A percentile compares a stretch with the other conserved stretches of the same genome.
Conservation (phyloP, 345 rosid genomes). For the Physaria fendleri region DNA sequence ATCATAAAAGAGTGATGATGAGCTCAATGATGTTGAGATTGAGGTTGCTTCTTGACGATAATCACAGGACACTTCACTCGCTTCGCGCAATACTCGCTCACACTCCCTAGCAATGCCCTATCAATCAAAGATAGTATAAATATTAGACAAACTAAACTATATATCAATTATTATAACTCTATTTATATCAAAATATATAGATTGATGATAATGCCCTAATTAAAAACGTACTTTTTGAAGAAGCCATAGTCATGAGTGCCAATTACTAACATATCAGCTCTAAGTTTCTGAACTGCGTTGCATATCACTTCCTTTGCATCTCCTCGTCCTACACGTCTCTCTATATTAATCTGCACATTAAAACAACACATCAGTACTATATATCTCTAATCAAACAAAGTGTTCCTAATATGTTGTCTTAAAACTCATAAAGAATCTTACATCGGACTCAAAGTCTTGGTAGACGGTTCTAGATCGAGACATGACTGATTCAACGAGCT, state of each 20-base stretch:
- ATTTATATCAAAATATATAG: neutral
- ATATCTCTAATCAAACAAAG: neutral
- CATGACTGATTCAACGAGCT: conserved; percentile 63
- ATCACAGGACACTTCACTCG: conserved; percentile 73
- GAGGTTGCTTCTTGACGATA: conserved; percentile 53
- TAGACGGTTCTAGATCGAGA: conserved; percentile 60
- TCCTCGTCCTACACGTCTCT: conserved; percentile 61
- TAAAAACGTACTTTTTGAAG: conserved; percentile 89
- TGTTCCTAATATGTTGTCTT: neutral
- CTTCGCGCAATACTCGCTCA: conserved; percentile 79
- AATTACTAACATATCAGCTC: conserved; percentile 76
- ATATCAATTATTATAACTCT: conserved; percentile 2
- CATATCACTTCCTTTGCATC: conserved; percentile 89
- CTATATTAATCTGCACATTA: conserved; percentile 41
- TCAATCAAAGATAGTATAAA: neutral
- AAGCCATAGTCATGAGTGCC: conserved; percentile 97
- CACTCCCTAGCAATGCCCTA: conserved; percentile 85
- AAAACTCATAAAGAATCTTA: neutral
- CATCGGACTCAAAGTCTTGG: conserved; percentile 27
- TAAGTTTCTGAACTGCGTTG: conserved; percentile 50
- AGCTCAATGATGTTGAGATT: neutral
- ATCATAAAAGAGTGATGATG: neutral
- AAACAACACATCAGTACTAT: neutral
- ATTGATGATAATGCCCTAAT: neutral
- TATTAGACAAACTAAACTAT: neutral